A percentile compares a stretch with the other conserved stretches of the same genome.
These are phyloP conservation scores for Beauveria brongniartii DNA, from an alignment of 2,329 filamentous ascomycete genomes.

Conservation along the genomic window DNA sequence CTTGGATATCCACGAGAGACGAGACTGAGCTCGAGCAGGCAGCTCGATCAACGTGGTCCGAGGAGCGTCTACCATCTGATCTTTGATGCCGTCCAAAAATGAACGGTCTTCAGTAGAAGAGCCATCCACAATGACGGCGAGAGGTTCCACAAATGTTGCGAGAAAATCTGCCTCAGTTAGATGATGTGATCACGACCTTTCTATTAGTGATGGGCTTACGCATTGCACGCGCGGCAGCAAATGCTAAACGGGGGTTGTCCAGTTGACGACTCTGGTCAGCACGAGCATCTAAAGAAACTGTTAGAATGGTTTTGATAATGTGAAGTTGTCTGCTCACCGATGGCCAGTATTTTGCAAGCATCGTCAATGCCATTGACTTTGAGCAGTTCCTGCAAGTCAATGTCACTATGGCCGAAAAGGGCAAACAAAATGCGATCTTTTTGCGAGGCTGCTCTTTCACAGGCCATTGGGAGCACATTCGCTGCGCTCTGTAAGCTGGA, in stretches of 20 bases:
- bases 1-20: slow-evolving; percentile 68
- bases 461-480: slow-evolving; percentile 70
- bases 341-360: slow-evolving; percentile 56
- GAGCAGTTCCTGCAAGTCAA: slow-evolving; percentile 61
- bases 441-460: slow-evolving; percentile 67
- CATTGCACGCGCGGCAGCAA: slow-evolving; percentile 56
- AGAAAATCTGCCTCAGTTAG: slow-evolving; percentile 48
- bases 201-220: slow-evolving; percentile 29
- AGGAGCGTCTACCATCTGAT: slow-evolving; percentile 39
- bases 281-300: slow-evolving; percentile 54
- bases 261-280: slow-evolving; percentile 65
- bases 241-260: slow-evolving; percentile 59
- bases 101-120: slow-evolving; percentile 58
- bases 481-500: slow-evolving; percentile 66
- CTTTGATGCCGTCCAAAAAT: slow-evolving; percentile 54
- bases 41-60: slow-evolving; percentile 65
- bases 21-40: slow-evolving; percentile 52
- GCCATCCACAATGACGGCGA: slow-evolving; percentile 66
- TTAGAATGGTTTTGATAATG: slow-evolving; percentile 11
- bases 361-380: slow-evolving; percentile 72
- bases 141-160: slow-evolving; percentile 65
- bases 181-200: slow-evolving; percentile 14
- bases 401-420: slow-evolving; percentile 64
- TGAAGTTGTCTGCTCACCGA: slow-evolving; percentile 31
- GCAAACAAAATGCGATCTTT: slow-evolving; percentile 75